Conservation (phyloP, 495 filamentous ascomycete species). For the Aspergillus nanangensis region DNA sequence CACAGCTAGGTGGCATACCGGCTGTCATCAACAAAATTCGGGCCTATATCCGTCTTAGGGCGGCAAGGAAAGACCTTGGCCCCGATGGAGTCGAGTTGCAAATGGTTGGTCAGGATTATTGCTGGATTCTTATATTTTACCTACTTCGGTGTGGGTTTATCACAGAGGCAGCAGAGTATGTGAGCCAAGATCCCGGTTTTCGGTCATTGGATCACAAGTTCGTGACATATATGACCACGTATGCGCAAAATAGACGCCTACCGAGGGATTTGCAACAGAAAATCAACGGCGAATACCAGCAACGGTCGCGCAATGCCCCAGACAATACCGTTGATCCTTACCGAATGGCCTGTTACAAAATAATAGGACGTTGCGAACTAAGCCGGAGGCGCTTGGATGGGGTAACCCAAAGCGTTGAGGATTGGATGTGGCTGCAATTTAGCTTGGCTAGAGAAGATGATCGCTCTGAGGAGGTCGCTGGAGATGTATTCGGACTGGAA, state of each 20-base stretch:
- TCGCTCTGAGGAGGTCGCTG: conserved; percentile 74
- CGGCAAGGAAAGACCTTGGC: conserved; percentile 71
- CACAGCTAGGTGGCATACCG: conserved; percentile 83
- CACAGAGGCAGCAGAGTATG: conserved; percentile 79
- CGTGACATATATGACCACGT: conserved; percentile 79
- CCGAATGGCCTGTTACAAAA: conserved; percentile 95
- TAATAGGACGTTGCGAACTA: conserved; percentile 92
- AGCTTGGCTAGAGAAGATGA: conserved; percentile 84
- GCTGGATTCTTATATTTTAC: conserved; percentile 92
- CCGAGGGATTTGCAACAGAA: conserved; percentile 73
- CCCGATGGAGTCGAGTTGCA: conserved; percentile 71
- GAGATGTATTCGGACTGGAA: conserved; percentile 81
- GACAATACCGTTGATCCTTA: conserved; percentile 91
- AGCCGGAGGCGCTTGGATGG: conserved; percentile 72
- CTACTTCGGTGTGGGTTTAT: conserved; percentile 83
- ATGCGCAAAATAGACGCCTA: conserved; percentile 66
- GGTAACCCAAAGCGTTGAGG: conserved; percentile 76
- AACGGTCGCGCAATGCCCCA: conserved; percentile 73
- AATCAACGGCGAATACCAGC: conserved; percentile 85
- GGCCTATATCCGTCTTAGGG: conserved; percentile 78
- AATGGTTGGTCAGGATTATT: conserved; percentile 67
- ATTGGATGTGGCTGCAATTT: conserved; percentile 98
- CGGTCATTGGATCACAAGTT: conserved; percentile 88
- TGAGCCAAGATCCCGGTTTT: conserved; percentile 75
- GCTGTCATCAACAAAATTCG: conserved; percentile 84